Conservation (phyloP, 805 yeast species). For the Starmera dryadoides region DNA sequence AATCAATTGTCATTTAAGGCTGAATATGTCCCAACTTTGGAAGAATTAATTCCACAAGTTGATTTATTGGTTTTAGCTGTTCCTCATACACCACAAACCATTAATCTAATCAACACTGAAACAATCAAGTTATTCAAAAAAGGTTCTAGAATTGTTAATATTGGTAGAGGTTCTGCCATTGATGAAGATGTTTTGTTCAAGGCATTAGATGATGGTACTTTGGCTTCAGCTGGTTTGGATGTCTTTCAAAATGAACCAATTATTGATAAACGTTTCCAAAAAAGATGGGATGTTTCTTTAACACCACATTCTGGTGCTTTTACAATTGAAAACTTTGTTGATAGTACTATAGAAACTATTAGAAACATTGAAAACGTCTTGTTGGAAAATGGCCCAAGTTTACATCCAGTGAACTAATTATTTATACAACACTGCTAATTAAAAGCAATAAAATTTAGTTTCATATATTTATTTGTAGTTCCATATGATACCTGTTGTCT, state of each 20-base stretch:
- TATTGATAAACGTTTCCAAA: slow-evolving; percentile 39
- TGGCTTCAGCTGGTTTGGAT: slow-evolving; percentile 64
- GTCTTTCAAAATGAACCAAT: slow-evolving; percentile 62
- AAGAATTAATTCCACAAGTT: slow-evolving; percentile 29
- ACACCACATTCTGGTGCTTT: slow-evolving; percentile 73
- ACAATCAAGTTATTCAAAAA: slow-evolving; percentile 39
- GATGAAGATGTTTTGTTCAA: slow-evolving; percentile 58
- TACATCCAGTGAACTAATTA: slow-evolving; percentile 14
- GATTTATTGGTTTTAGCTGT: slow-evolving; percentile 62
- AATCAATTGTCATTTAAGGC: slow-evolving; percentile 38
- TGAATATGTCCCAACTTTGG: slow-evolving; percentile 37
- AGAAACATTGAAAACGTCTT: slow-evolving; percentile 44
- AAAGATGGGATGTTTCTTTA: slow-evolving; percentile 55
- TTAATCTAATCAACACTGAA: slow-evolving; percentile 42
- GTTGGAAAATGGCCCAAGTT: slow-evolving; percentile 30
- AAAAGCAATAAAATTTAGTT: too few relatives aligned
- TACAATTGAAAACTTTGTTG: slow-evolving; percentile 46
- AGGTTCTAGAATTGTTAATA: slow-evolving; percentile 60
- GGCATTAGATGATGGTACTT: slow-evolving; percentile 53
- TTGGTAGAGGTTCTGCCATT: slow-evolving; percentile 68
- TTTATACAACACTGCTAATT: too few relatives aligned
- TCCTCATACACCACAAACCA: slow-evolving; percentile 57
- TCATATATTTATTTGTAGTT: too few relatives aligned
- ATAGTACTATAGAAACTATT: slow-evolving; percentile 46
- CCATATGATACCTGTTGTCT: too few relatives aligned